Evolutionary conservation across 495 filamentous ascomycete genomes (phyloP).

Genomic region (Viridothelium virens): DNA sequence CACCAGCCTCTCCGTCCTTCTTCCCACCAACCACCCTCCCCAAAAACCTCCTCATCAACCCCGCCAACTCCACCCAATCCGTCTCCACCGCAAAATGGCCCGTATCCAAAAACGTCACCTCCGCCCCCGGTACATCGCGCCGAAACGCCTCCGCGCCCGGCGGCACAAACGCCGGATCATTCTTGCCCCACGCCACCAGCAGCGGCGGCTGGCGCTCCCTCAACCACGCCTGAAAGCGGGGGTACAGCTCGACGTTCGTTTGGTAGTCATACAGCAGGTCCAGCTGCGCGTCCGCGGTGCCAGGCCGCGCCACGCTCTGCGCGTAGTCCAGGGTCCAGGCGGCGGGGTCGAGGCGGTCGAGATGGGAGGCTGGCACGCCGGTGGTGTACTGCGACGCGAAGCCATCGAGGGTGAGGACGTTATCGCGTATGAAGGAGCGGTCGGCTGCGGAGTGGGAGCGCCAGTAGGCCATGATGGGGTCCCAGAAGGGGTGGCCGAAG

Average conservation of each 20-base stretch:
- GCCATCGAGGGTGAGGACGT: slow-evolving; percentile 40
- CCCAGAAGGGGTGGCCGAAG: slow-evolving; percentile 49
- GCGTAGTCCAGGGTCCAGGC: slow-evolving; percentile 42
- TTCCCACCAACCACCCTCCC: slow-evolving; percentile 16
- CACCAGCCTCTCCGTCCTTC: no score
- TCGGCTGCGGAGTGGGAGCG: slow-evolving; percentile 30
- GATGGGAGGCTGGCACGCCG: slow-evolving; percentile 36
- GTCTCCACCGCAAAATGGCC: slow-evolving; percentile 59
- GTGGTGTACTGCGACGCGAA: slow-evolving; percentile 51
- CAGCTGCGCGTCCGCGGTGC: slow-evolving; percentile 50
- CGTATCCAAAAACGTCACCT: slow-evolving; percentile 48
- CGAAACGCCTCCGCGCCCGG: slow-evolving; percentile 54
- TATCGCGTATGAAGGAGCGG: slow-evolving; percentile 34
- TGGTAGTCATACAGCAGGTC: slow-evolving; percentile 53
- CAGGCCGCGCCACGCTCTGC: slow-evolving; percentile 36
- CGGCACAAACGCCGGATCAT: slow-evolving; percentile 50
- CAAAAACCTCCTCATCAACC: slow-evolving; percentile 44
- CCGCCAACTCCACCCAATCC: slow-evolving; percentile 43
- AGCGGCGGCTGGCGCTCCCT: slow-evolving; percentile 46
- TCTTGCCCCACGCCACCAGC: slow-evolving; percentile 56
- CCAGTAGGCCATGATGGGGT: slow-evolving; percentile 44
- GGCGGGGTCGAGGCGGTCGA: slow-evolving; percentile 42
- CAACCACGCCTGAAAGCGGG: slow-evolving; percentile 54
- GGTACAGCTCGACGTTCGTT: slow-evolving; percentile 49
- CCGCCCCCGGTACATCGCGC: slow-evolving; percentile 45